A percentile compares a stretch with the other conserved stretches of the same genome.
Conservation (phyloP, 2,329 filamentous ascomycete species). For the Thermomyces lanuginosus region DNA sequence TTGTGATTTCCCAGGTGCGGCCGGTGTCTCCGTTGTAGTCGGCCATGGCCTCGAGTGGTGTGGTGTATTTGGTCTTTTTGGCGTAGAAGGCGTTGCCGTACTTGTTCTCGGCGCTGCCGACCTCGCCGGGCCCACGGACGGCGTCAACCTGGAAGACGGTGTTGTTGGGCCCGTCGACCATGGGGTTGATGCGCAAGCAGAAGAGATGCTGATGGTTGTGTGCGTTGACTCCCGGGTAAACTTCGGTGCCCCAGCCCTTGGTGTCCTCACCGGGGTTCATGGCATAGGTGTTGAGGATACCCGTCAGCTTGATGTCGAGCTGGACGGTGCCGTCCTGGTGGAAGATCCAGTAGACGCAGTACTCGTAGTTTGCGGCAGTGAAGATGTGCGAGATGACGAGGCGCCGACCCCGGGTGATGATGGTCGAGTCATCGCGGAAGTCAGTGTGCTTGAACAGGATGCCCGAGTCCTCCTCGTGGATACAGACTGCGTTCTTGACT, state of each 20-base stretch:
- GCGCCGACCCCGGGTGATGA: constrained; percentile 73
- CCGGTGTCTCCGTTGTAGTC: constrained; percentile 69
- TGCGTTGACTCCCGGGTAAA: constrained; percentile 79
- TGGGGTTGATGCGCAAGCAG: constrained; percentile 73
- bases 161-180: constrained; percentile 71
- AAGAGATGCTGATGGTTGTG: constrained; percentile 96
- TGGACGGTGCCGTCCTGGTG: constrained; percentile 86
- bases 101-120: constrained; percentile 66
- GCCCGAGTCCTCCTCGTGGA: constrained; percentile 83
- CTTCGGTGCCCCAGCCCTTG: constrained; percentile 76
- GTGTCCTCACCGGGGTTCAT: constrained; percentile 68
- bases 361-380: constrained; percentile 92
- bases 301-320: constrained; percentile 79
- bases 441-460: constrained; percentile 92
- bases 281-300: constrained; percentile 80
- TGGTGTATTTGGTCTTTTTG: constrained; percentile 64
- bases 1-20: constrained; percentile 80
- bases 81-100: constrained; percentile 87
- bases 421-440: constrained; percentile 75
- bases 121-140: constrained; percentile 50
- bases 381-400: constrained; percentile 83
- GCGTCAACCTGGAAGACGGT: constrained; percentile 75
- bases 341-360: constrained; percentile 76
- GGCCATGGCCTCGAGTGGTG: constrained; percentile 49
- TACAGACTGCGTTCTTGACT: constrained; percentile 88